Conservation (phyloP, 768 basidiomycete genomes). For the Neoboletus subvelutipes region DNA sequence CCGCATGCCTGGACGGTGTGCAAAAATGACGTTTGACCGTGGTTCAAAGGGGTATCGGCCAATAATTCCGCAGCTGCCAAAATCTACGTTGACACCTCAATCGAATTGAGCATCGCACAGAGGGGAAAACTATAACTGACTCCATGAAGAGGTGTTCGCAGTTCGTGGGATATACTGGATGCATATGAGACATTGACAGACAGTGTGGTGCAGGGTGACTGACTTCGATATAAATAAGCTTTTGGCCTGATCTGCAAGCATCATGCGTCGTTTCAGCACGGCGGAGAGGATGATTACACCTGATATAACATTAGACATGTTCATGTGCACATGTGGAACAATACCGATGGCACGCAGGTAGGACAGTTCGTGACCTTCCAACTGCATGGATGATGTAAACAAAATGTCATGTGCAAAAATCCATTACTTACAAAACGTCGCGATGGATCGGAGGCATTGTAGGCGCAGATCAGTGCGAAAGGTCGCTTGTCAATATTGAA, state of each 20-base stretch:
- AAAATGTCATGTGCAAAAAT: background rate
- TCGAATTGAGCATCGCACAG: conserved; percentile 2
- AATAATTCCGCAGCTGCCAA: conserved; percentile 91
- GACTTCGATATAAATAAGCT: conserved; percentile 90
- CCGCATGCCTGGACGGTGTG: conserved; percentile 95
- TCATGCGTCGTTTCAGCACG: conserved; percentile 89
- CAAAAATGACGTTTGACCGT: conserved; percentile 81
- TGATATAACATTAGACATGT: conserved; percentile 16
- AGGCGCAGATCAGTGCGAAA: conserved; percentile 88
- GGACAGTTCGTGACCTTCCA: conserved; percentile 88
- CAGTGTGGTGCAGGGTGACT: conserved; percentile 18
- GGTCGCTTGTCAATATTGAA: conserved; percentile 92
- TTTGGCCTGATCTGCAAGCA: conserved; percentile 93
- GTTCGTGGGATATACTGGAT: conserved; percentile 81
- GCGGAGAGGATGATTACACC: conserved; percentile 93
- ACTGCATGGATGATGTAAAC: conserved; percentile 39
- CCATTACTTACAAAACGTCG: conserved; percentile 68
- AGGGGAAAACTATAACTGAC: conserved; percentile 39
- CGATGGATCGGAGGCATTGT: conserved; percentile 78
- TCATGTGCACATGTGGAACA: background rate
- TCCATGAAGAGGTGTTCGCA: conserved; percentile 90
- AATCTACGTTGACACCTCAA: conserved; percentile 47
- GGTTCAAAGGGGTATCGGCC: conserved; percentile 76
- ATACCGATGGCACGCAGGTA: conserved; percentile 87
- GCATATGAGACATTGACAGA: conserved; percentile 6